Conservation (phyloP, 2,329 filamentous ascomycete genomes). For the Trichoderma koningii region DNA sequence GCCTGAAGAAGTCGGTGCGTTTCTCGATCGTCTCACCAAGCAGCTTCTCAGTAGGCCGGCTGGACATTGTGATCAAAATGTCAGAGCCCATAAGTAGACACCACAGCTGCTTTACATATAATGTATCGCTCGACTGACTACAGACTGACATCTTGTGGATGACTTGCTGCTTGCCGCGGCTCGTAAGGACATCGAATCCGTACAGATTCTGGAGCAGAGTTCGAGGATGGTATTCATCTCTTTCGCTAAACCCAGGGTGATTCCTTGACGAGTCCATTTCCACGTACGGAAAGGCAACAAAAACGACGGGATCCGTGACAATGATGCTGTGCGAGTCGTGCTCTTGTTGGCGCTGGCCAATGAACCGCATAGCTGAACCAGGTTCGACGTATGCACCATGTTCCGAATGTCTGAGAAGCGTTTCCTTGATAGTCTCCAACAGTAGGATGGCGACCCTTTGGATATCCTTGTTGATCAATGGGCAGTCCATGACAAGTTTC, state of each 20-base stretch:
- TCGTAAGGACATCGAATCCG: neutral
- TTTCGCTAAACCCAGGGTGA: neutral
- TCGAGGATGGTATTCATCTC: conserved; percentile 5
- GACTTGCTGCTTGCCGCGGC: conserved; percentile 2
- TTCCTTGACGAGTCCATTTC: neutral
- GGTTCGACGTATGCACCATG: conserved; percentile 1
- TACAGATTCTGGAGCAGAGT: conserved; percentile 9
- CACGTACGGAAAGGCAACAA: neutral
- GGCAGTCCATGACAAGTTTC: conserved; percentile 6
- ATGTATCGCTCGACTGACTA: neutral
- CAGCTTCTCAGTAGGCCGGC: neutral
- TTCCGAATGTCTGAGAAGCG: neutral
- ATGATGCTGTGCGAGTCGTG: neutral
- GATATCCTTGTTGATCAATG: neutral
- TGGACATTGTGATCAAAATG: conserved; percentile 1
- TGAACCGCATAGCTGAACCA: neutral
- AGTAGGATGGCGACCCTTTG: neutral
- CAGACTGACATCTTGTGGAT: neutral
- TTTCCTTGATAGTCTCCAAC: neutral
- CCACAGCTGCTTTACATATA: conserved; percentile 2
- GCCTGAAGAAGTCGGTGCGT: neutral
- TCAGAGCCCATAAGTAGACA: neutral
- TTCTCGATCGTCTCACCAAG: neutral
- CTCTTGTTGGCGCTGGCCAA: neutral
- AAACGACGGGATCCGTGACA: neutral